Conservation (phyloP, 805 yeast species). For the Saccharomycopsis amapae region DNA sequence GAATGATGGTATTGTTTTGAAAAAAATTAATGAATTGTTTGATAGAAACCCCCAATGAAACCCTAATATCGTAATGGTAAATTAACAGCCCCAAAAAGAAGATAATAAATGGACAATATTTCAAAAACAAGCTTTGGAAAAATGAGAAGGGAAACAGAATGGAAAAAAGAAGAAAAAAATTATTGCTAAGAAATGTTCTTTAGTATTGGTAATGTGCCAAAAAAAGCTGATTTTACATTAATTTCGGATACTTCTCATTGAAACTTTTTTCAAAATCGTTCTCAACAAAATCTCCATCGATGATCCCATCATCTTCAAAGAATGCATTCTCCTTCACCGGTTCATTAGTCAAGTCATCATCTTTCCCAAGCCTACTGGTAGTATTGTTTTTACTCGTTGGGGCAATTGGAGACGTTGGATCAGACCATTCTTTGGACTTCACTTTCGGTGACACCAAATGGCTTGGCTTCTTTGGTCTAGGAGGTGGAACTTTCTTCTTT, state of each 20-base stretch:
- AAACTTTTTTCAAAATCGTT: conserved; percentile 22
- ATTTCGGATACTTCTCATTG: conserved; percentile 20
- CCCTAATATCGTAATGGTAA: too few species aligned
- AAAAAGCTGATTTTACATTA: background rate
- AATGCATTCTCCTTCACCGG: conserved; percentile 19
- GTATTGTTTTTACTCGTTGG: background rate
- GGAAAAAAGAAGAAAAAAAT: too few species aligned
- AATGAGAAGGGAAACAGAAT: too few species aligned
- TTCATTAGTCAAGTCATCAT: conserved; percentile 2
- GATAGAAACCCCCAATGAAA: too few species aligned
- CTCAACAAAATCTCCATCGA: conserved; percentile 20
- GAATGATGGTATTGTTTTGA: too few species aligned
- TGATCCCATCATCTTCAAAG: conserved; percentile 16
- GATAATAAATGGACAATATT: too few species aligned
- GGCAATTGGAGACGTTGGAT: background rate
- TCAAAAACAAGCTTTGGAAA: too few species aligned
- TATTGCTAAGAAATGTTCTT: too few species aligned
- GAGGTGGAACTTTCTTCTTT: conserved; percentile 21
- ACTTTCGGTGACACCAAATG: conserved; percentile 20
- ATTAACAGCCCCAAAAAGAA: too few species aligned
- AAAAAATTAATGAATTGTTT: too few species aligned
- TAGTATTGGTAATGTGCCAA: background rate
- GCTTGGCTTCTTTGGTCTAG: conserved; percentile 21
- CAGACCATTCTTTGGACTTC: conserved; percentile 1
- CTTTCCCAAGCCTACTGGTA: background rate